Percentiles rank a stretch among this genome's conserved stretches.
phyloP scores from a whole-genome alignment of 495 filamentous ascomycete genomes.

The Rusavskia elegans region DNA sequence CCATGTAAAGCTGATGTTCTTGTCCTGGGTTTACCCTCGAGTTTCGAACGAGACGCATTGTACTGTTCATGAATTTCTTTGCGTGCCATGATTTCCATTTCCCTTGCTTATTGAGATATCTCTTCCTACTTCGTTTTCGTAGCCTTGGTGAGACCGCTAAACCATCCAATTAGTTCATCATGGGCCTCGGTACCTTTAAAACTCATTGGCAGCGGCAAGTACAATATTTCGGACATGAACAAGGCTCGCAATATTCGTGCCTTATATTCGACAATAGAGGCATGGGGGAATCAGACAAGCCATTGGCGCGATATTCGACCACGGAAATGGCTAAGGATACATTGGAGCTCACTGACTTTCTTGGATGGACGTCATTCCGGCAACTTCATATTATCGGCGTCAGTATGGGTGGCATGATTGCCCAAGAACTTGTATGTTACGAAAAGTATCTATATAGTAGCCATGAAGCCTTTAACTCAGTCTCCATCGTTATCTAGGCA shows the following conservation, averaged over 20 bases:
- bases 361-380: conserved; percentile 48
- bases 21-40: not conserved
- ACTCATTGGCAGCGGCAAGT: conserved; percentile 64
- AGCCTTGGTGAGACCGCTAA: not conserved
- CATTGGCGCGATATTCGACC: conserved; percentile 51
- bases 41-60: no score
- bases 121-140: not conserved
- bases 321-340: conserved; percentile 61
- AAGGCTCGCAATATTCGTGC: conserved; percentile 46
- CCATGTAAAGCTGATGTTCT: not conserved
- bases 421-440: conserved; percentile 50
- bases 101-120: not conserved
- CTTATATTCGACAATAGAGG: conserved; percentile 61
- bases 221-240: conserved; percentile 56
- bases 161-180: conserved; percentile 30
- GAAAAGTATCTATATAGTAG: no score
- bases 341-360: conserved; percentile 48
- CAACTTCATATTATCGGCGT: conserved; percentile 57
- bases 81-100: not conserved
- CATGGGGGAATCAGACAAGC: conserved; percentile 63
- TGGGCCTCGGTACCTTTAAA: conserved; percentile 46
- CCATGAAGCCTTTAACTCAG: no score
- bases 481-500: conserved; percentile 19
- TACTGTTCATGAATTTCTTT: not conserved
- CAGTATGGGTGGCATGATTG: conserved; percentile 77